Percentiles rank a stretch among this genome's conserved stretches.
Evolutionary conservation across 2,329 filamentous ascomycete species (phyloP).

Genomic region (Nemania diffusa): DNA sequence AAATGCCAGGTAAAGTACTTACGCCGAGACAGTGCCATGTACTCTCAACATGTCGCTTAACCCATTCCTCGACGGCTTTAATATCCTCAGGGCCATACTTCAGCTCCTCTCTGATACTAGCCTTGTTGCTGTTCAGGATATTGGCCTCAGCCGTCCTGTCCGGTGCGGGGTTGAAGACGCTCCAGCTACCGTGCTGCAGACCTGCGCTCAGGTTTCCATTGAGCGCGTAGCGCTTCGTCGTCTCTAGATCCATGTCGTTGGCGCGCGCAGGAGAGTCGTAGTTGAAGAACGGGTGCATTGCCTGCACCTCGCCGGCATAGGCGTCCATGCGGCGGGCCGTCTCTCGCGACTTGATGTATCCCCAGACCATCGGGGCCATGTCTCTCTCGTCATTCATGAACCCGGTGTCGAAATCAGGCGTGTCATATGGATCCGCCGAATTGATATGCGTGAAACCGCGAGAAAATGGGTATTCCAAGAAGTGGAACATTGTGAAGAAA

Average conservation of each 20-base stretch:
- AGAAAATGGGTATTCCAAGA: conserved; percentile 81
- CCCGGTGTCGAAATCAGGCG: conserved; percentile 80
- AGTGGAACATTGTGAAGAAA: conserved; percentile 87
- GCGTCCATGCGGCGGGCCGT: conserved; percentile 81
- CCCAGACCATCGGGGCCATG: conserved; percentile 87
- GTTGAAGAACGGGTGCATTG: conserved; percentile 76
- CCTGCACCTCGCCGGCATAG: conserved; percentile 77
- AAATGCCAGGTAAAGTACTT: conserved; percentile 43
- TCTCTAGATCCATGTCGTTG: conserved; percentile 77
- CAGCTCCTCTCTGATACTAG: conserved; percentile 69
- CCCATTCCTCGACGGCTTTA: conserved; percentile 74
- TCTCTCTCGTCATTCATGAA: conserved; percentile 89
- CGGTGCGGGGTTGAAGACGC: conserved; percentile 64
- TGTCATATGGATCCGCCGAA: conserved; percentile 77
- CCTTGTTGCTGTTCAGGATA: conserved; percentile 71
- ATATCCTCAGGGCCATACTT: conserved; percentile 73
- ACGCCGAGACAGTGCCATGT: conserved; percentile 74
- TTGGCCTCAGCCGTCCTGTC: conserved; percentile 60
- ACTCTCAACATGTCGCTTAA: conserved; percentile 78
- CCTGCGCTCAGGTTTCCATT: conserved; percentile 76
- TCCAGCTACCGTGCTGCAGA: conserved; percentile 80
- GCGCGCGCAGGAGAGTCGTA: conserved; percentile 76
- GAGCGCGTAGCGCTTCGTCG: conserved; percentile 79
- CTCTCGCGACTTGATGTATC: conserved; percentile 84
- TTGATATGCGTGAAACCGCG: conserved; percentile 77